Percentiles rank a stretch among this genome's conserved stretches.
phyloP scores from a whole-genome alignment of 768 basidiomycete genomes.

The Russula olivacea region DNA sequence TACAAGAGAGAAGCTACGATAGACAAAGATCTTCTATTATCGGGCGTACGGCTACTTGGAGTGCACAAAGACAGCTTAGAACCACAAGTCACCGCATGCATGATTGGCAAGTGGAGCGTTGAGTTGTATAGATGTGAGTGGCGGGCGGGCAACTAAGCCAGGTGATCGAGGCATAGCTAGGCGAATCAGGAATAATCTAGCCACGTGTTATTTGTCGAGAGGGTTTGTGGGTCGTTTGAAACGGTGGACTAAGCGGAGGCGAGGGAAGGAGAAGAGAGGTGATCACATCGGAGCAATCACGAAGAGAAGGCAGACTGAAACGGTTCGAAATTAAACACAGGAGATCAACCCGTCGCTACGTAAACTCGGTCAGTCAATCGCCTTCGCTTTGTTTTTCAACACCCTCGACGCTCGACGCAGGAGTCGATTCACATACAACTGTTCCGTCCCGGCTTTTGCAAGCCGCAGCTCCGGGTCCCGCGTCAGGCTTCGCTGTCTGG shows the following conservation, averaged over 20 bases:
- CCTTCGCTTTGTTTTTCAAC: background rate
- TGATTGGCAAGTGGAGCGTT: background rate
- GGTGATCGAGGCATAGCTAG: background rate
- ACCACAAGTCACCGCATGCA: background rate
- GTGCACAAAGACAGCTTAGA: background rate
- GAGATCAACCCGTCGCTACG: constrained; percentile 13
- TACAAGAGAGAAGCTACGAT: constrained; percentile 11
- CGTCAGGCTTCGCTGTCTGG: background rate
- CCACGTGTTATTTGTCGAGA: constrained; percentile 2
- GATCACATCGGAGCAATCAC: constrained; percentile 11
- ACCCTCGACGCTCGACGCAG: constrained; percentile 10
- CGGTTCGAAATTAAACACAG: background rate
- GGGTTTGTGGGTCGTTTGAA: background rate
- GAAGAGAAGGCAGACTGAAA: constrained; percentile 17
- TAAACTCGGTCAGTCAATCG: constrained; percentile 12
- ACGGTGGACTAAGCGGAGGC: constrained; percentile 7
- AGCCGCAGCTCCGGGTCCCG: background rate
- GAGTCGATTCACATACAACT: constrained; percentile 1
- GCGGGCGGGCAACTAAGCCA: background rate
- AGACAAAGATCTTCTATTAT: constrained; percentile 9
- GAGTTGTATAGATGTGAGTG: background rate
- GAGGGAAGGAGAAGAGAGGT: constrained; percentile 4
- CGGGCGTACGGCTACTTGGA: background rate
- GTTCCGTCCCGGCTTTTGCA: constrained; percentile 10
- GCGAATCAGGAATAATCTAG: background rate